A percentile compares a stretch with the other conserved stretches of the same genome.
Conservation (phyloP, 371 early-diverging fungal genomes). For the Saksenaea oblongispora region DNA sequence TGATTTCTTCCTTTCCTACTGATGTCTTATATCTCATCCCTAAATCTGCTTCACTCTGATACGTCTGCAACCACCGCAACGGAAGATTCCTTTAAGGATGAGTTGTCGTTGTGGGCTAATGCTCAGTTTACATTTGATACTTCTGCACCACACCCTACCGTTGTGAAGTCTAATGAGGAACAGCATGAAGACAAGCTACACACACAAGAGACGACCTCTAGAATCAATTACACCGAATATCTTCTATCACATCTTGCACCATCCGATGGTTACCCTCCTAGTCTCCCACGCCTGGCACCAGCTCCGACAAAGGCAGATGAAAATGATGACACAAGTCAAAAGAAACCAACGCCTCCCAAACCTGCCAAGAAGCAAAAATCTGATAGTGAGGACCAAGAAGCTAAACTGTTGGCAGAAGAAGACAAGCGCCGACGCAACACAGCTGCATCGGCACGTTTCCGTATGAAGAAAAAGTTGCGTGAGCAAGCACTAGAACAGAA, state of each 20-base stretch:
- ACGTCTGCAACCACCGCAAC: slow-evolving; percentile 35
- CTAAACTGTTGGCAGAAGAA: slow-evolving; percentile 47
- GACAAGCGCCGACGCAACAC: slow-evolving; percentile 92
- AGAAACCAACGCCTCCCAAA: background rate
- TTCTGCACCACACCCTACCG: slow-evolving; percentile 40
- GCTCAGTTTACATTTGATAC: slow-evolving; percentile 70
- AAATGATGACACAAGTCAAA: background rate
- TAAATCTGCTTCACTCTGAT: slow-evolving; percentile 40
- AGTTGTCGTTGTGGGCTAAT: slow-evolving; percentile 67
- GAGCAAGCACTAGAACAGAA: slow-evolving; percentile 81
- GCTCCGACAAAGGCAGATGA: background rate
- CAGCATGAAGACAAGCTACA: background rate
- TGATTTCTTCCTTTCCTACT: background rate
- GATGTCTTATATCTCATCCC: slow-evolving; percentile 50
- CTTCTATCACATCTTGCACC: background rate
- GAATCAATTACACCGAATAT: background rate
- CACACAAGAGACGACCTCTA: background rate
- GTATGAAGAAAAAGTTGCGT: slow-evolving; percentile 83
- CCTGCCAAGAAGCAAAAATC: background rate
- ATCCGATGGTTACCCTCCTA: background rate
- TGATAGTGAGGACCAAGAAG: background rate
- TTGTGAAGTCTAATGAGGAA: background rate
- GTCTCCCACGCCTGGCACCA: background rate
- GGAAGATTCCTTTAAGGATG: slow-evolving; percentile 17
- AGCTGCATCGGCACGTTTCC: slow-evolving; percentile 91